Evolutionary conservation across 2,329 filamentous ascomycete genomes (phyloP), one percentile per base, ranked within the genome.

Genomic region (Xylaria sp.): DNA sequence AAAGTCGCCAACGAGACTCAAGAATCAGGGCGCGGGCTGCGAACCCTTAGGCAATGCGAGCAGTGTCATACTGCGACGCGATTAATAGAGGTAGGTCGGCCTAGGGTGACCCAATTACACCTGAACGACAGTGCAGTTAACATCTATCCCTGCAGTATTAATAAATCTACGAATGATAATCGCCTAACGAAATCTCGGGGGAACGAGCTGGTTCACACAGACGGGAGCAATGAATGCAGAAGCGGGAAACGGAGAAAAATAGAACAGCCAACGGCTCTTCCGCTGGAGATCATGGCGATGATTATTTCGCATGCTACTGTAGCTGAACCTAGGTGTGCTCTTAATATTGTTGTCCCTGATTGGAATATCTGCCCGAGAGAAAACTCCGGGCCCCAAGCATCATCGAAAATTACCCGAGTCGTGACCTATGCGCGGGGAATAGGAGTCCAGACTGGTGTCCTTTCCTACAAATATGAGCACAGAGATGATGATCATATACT

Each of bases 281-380:
- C 67, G 0, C 50, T n/a, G 1, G 64, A 69, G 12, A 47, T 71
- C 5, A 59, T 65, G 19, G 34, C 58, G 27, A 65, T 69, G 64
- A 27, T 71, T 4, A 66, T 69, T 5, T 48, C 64, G 27, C 61
- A 56, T 19, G 21, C 48, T 1, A n/a, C 57, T 3, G 12, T 9
- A 17, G 39, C 47, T 4, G 24, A 63, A 21, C 64, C 57, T 3
- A 57, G 17, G 12, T 77, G 75, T 39, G 74, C 67, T n/a, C 55
- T 77, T 0, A 56, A 71, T 39, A 59, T 76, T 14, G 34, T 75
- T 3, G 73, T 73, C 7, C 74, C 74, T 0, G 75, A 76, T n/a
- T 75, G 75, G 74, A 56, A 56, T 0, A 42, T 71, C 1, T 75
- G 73, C 39, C 47, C 51, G 27, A 50, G 54, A 56, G 53, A 65